Conservation (phyloP, 2,329 filamentous ascomycete genomes). For the Pseudocercospora fuligena region DNA sequence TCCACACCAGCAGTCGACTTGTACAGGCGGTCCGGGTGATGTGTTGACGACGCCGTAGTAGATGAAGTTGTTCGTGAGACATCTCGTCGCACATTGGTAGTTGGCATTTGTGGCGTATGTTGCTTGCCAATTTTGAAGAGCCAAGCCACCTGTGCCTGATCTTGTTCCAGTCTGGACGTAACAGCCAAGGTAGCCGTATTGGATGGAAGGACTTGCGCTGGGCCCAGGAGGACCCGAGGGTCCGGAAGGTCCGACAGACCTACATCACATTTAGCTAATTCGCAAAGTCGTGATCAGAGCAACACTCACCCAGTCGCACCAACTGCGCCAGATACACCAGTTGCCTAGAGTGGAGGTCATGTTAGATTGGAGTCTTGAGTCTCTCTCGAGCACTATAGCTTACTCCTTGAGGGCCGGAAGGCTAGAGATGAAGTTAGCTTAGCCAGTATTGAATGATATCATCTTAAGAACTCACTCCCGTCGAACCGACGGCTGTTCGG, state of each 20-base stretch:
- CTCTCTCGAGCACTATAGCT: not conserved
- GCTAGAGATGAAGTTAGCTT: not conserved
- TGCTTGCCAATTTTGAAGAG: conserved; percentile 29
- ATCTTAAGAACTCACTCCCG: not conserved
- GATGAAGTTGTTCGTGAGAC: conserved; percentile 23
- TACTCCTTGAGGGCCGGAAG: not conserved
- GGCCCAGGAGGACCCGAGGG: conserved; percentile 18
- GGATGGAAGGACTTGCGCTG: conserved; percentile 16
- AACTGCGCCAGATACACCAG: not conserved
- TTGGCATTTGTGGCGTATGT: conserved; percentile 30
- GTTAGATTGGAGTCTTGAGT: no score
- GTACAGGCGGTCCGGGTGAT: conserved; percentile 19
- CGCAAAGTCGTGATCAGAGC: not conserved
- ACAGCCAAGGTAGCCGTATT: conserved; percentile 38
- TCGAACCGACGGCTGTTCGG: no score
- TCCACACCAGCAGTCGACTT: conserved; percentile 38
- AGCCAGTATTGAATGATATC: not conserved
- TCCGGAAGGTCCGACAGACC: not conserved
- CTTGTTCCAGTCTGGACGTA: conserved; percentile 36
- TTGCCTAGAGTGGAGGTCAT: not conserved
- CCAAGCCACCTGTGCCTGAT: conserved; percentile 31
- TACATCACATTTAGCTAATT: not conserved
- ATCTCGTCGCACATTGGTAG: conserved; percentile 30
- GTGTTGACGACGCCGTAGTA: conserved; percentile 37
- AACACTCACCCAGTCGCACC: conserved; percentile 15